These are phyloP conservation scores for Daldinia grandis DNA, from an alignment of 495 filamentous ascomycete genomes.

Conservation along the genomic window DNA sequence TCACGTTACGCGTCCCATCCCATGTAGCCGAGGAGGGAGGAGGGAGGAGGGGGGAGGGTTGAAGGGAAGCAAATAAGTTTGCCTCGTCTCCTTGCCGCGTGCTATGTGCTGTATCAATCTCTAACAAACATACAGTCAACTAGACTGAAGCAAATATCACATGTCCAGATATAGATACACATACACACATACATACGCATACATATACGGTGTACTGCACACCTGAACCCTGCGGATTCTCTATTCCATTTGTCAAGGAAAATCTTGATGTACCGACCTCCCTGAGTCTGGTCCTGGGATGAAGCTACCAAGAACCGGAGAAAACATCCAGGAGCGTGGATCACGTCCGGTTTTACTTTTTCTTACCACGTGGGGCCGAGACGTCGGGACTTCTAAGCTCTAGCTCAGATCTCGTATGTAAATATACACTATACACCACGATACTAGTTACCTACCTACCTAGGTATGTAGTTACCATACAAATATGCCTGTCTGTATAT, in stretches of 20 bases:
- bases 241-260: constrained; percentile 38
- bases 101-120: constrained; percentile 2
- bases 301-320: constrained; percentile 22
- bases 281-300: constrained; percentile 18
- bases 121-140: constrained; percentile 19
- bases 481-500: too few species aligned
- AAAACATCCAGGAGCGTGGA: constrained; percentile 30
- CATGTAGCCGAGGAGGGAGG: constrained; percentile 8
- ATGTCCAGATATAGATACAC: constrained; percentile 17
- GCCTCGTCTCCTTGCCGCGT: constrained; percentile 11
- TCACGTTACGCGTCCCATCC: constrained; percentile 36
- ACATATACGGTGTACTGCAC: background rate
- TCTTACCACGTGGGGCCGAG: constrained; percentile 37
- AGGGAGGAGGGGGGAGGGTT: background rate
- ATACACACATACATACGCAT: background rate
- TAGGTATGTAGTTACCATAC: too few species aligned
- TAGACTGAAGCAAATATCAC: constrained; percentile 6
- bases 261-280: constrained; percentile 26
- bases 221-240: constrained; percentile 22
- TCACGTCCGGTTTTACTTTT: constrained; percentile 26
- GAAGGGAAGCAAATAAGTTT: constrained; percentile 33
- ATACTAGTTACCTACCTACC: too few species aligned
- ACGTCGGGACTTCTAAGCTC: constrained; percentile 26
- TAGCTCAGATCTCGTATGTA: constrained; percentile 4
- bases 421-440: background rate